Base-by-base conservation (phyloP, 2,329 filamentous ascomycete species). In the Xylaria sp. region DNA sequence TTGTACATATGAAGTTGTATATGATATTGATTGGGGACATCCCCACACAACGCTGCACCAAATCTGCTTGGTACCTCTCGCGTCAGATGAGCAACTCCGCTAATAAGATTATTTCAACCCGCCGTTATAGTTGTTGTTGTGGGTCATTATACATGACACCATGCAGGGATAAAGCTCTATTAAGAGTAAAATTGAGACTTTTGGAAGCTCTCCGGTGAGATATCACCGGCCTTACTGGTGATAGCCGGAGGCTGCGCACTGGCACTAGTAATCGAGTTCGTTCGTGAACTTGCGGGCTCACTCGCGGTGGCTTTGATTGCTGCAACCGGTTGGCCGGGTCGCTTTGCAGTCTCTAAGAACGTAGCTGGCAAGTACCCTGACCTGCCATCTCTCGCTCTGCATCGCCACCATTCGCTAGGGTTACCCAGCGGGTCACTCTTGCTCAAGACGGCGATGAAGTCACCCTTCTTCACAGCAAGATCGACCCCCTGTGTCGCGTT, bases 381-480 rank as follows among this genome's bases (percentile, higher is more conserved):
- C 31, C 94, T 88, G 55, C 94, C 94, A 78, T 98, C 94, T 69
- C 96, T 88, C 15, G 95, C 92, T 65, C 96, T 89, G 82, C 97
- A 99, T 73, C 92, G 90, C 96, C 96, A 99, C 96, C 96, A 99
- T 78, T 99, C 95, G 62, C 92, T 96, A 4, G 94, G 89, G 75
- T 96, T 94, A 52, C 96, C 96, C 77, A 95, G 89, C 0, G 96
- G 96, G 76, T 99, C 96, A 20, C 90, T 92, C 84, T 98, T 98
- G 83, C 91, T 92, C 64, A 99, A 87, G 0, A 99, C 94, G 31
- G 96, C 96, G 18, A 99, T 94, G 63, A 98, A 90, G 76, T 99
- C 96, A 69, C 95, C 95, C 84, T 97, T 98, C 83, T 93, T 94
- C 28, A 97, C 95, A 44, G 93, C 90, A 15, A 99, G 87, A 78